These are phyloP conservation scores for Plasmopara muralis DNA, from an alignment of 352 stramenopile species.

Conservation along the genomic window DNA sequence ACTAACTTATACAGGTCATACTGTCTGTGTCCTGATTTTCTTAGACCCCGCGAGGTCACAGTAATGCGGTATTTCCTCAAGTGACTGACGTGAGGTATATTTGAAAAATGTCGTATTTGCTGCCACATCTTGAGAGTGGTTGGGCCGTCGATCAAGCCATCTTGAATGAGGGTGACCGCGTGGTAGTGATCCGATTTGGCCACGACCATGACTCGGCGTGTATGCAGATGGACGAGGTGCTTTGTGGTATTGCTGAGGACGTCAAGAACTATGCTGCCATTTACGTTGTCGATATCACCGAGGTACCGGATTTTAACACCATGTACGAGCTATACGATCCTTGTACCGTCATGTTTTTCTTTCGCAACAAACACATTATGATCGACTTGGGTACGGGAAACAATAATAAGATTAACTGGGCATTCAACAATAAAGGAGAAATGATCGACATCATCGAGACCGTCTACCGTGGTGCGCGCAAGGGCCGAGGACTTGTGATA, in stretches of 20 bases:
- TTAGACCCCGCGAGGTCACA: neutral
- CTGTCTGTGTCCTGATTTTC: conserved; percentile 1
- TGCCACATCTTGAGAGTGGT: conserved; percentile 95
- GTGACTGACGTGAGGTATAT: conserved; percentile 13
- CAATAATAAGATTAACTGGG: conserved; percentile 99
- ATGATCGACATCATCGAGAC: conserved; percentile 99
- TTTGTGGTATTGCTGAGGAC: conserved; percentile 95
- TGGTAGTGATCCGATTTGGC: conserved; percentile 98
- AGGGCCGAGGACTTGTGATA: conserved; percentile 96
- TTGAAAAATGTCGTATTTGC: conserved; percentile 92
- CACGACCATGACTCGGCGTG: conserved; percentile 97
- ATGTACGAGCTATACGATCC: conserved; percentile 99
- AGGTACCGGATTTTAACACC: conserved; percentile 98
- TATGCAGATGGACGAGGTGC: conserved; percentile 98
- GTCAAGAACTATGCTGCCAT: conserved; percentile 99
- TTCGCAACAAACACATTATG: conserved; percentile 99
- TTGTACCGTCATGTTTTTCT: conserved; percentile 99
- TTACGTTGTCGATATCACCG: conserved; percentile 92
- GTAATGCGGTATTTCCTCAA: neutral
- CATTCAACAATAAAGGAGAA: conserved; percentile 96
- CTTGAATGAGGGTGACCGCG: conserved; percentile 95
- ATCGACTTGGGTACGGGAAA: conserved; percentile 99
- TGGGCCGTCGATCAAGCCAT: conserved; percentile 99
- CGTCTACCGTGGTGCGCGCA: conserved; percentile 96
- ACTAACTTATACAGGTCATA: neutral